phyloP scores from a whole-genome alignment of 2,329 filamentous ascomycete genomes.

The Malbranchea zuffiana region DNA sequence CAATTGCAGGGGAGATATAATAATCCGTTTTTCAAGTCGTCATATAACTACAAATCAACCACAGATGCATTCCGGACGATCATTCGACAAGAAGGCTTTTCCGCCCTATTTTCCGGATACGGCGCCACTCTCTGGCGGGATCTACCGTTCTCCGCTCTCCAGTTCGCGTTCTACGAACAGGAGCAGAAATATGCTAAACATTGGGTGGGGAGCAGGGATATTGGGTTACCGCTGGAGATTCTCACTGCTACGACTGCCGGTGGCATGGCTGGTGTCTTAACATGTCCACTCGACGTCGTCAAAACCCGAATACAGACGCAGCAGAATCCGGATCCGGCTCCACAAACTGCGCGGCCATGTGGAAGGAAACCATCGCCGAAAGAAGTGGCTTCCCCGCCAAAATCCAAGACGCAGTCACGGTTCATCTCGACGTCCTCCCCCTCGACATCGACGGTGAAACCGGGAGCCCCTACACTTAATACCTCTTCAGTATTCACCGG shows the following conservation, averaged over 20 bases:
- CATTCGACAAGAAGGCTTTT: conserved; percentile 65
- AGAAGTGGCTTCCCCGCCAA: conserved; percentile 23
- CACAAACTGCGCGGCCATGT: conserved; percentile 15
- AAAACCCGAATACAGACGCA: conserved; percentile 96
- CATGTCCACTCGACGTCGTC: conserved; percentile 91
- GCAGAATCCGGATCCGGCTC: conserved; percentile 44
- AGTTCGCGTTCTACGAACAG: conserved; percentile 98
- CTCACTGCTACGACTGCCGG: conserved; percentile 82
- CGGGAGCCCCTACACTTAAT: conserved; percentile 68
- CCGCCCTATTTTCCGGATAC: conserved; percentile 90
- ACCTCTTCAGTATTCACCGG: conserved; percentile 84
- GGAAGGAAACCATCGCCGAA: conserved; percentile 13
- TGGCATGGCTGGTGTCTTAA: conserved; percentile 85
- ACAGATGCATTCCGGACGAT: conserved; percentile 79
- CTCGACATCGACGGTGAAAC: conserved; percentile 67
- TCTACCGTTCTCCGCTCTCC: conserved; percentile 86
- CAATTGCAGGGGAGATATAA: conserved; percentile 92
- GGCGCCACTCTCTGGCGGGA: conserved; percentile 91
- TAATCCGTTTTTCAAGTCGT: conserved; percentile 84
- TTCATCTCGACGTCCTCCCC: conserved; percentile 84
- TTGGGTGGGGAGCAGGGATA: conserved; percentile 69
- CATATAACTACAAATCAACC: conserved; percentile 90
- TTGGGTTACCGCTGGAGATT: conserved; percentile 75
- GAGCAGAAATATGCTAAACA: conserved; percentile 70
- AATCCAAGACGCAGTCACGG: conserved; percentile 46